Evolutionary conservation across 768 basidiomycete genomes (phyloP).

Genomic region (Cyclocybe aegerita): DNA sequence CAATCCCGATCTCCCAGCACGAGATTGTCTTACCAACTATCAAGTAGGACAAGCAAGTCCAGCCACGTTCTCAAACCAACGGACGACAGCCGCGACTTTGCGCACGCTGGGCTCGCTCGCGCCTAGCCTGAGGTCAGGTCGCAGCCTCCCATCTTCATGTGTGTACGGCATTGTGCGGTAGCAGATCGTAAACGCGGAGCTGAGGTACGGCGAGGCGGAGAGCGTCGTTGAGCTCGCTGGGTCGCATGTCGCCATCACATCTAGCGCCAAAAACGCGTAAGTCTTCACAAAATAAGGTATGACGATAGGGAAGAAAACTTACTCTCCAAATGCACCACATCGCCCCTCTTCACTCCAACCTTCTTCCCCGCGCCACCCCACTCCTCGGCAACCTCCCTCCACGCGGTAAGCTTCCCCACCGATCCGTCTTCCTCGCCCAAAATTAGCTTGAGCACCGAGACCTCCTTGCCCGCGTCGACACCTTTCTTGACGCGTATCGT

Average conservation of each 20-base stretch:
- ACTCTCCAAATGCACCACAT: constrained; percentile 73
- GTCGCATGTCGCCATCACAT: constrained; percentile 51
- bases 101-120: constrained; percentile 67
- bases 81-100: constrained; percentile 62
- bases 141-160: constrained; percentile 54
- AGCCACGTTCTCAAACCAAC: constrained; percentile 76
- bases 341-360: constrained; percentile 61
- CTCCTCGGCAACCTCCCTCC: constrained; percentile 72
- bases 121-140: constrained; percentile 74
- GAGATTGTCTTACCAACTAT: no score
- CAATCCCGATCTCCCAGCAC: no score
- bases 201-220: constrained; percentile 68
- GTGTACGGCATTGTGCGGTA: constrained; percentile 75
- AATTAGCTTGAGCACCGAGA: constrained; percentile 67
- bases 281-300: not conserved
- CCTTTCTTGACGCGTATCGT: constrained; percentile 68
- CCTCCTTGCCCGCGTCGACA: constrained; percentile 64
- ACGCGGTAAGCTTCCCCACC: constrained; percentile 73
- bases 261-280: constrained; percentile 28
- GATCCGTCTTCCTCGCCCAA: constrained; percentile 71
- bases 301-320: constrained; percentile 20
- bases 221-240: constrained; percentile 44
- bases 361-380: constrained; percentile 57
- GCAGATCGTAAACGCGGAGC: constrained; percentile 65
- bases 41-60: constrained; percentile 36